Evolutionary conservation across 805 yeast genomes (phyloP).

Genomic region (Starmerella ratchasimensis): DNA sequence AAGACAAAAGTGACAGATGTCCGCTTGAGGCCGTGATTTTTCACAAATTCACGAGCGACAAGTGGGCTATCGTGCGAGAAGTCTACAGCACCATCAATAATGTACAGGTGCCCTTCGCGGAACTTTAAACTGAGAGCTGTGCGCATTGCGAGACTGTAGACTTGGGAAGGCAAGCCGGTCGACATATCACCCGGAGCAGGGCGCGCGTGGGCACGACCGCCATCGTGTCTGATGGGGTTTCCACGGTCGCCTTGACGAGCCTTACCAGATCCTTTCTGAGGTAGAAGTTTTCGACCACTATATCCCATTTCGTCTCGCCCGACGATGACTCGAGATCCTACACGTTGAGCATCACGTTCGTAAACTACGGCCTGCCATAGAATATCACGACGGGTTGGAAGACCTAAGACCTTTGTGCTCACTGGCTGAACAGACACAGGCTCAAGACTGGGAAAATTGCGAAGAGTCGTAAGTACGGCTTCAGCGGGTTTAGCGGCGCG

Average conservation of each 20-base stretch:
- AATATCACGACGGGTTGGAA: conserved; percentile 76
- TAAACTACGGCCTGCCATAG: conserved; percentile 88
- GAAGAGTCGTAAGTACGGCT: conserved; percentile 60
- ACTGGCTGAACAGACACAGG: conserved; percentile 70
- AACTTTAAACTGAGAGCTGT: conserved; percentile 74
- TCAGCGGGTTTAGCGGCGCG: conserved; percentile 36
- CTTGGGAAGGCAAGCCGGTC: conserved; percentile 57
- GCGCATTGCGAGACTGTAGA: conserved; percentile 63
- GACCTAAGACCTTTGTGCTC: conserved; percentile 51
- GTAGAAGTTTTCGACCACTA: conserved; percentile 65
- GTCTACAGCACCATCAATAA: conserved; percentile 45
- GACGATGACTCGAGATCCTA: conserved; percentile 76
- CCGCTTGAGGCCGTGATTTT: conserved; percentile 28
- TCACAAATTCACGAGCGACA: conserved; percentile 38
- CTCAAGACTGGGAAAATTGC: conserved; percentile 82
- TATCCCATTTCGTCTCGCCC: conserved; percentile 78
- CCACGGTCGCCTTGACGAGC: conserved; percentile 96
- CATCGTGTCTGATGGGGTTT: conserved; percentile 81
- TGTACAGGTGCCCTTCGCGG: conserved; percentile 53
- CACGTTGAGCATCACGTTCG: conserved; percentile 81
- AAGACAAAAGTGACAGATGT: conserved; percentile 48
- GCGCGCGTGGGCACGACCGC: conserved; percentile 80
- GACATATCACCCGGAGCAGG: conserved; percentile 82
- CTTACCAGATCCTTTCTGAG: conserved; percentile 88
- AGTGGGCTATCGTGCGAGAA: conserved; percentile 27